Evolutionary conservation across 371 early-diverging fungal species (phyloP), one percentile per base, ranked within the genome.

Genomic region (Apophysomyces elegans): DNA sequence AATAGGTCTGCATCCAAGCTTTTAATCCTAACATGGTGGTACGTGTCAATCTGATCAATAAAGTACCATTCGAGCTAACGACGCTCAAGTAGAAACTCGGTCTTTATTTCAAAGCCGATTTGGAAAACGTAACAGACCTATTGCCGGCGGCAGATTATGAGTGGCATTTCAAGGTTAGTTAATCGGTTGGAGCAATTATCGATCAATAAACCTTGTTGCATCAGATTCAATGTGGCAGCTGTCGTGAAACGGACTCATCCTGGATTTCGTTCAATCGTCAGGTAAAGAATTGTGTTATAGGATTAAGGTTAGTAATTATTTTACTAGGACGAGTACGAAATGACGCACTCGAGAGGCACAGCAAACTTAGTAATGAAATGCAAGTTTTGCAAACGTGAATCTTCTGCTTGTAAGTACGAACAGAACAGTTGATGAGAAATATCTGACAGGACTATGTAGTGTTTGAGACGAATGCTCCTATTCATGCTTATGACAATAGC

Each of bases 361-460:
- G 95, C 96, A 61, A 95, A 96, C 77, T 78, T 96, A 59, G 92
- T 94, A 14, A 94, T 96, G 91, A 84, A 82, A 59, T 97, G 98
- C 90, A 95, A 96, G 81, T 91, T 91, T 66, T 97, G 98, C 84
- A 92, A 89, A 66, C 88, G 91, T 47, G 93, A 94, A 71, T 79
- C 85, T 41, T 87, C 88, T 50, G 88, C 90, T 13, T 82, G 90
- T 90, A 84, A 80, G 84, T 64, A 32, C 18, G 11, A 18, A 26
- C 32, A 26, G 2, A 1, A 38, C 35, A 47, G 13, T 36, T 37
- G 1, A 46, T 35, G 37, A 35, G 18, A 39, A 60, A 70, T 16
- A 38, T 56, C 37, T n/a, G 39, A 39, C 13, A 64, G 32, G 2
- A 26, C 32, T 26, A 26, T 65, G 0, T 76, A 89, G 90, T 87